Percentiles rank a stretch among this genome's conserved stretches.
phyloP scores from a whole-genome alignment of 2,329 filamentous ascomycete species.

The Pseudogymnoascus pannorum region DNA sequence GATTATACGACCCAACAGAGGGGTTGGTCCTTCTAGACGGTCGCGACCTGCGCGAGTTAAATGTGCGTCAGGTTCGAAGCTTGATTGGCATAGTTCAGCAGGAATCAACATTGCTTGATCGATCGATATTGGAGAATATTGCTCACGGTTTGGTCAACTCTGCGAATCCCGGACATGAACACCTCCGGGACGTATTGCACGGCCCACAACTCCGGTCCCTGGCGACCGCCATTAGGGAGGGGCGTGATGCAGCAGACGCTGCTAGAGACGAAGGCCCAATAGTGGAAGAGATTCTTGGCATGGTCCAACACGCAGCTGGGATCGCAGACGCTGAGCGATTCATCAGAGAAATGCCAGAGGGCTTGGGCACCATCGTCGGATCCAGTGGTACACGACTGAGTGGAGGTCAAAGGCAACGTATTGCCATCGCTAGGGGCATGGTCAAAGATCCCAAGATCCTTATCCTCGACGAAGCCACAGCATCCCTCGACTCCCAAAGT shows the following conservation, averaged over 20 bases:
- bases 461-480: conserved; percentile 94
- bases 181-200: background rate
- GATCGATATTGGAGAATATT: conserved; percentile 39
- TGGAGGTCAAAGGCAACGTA: conserved; percentile 68
- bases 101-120: conserved; percentile 27
- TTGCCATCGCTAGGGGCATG: conserved; percentile 59
- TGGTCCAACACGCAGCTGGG: background rate
- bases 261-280: background rate
- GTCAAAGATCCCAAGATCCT: conserved; percentile 70
- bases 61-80: conserved; percentile 23
- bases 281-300: background rate
- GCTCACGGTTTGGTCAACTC: conserved; percentile 39
- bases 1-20: conserved; percentile 50
- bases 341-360: conserved; percentile 54
- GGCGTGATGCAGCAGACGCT: background rate
- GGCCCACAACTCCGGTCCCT: background rate
- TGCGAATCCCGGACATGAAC: conserved; percentile 32
- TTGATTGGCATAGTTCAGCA: conserved; percentile 23
- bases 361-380: conserved; percentile 64
- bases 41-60: conserved; percentile 30
- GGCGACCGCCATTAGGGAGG: background rate
- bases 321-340: conserved; percentile 49
- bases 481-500: conserved; percentile 88
- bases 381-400: conserved; percentile 68
- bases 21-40: conserved; percentile 33